Evolutionary conservation across 2,329 filamentous ascomycete species (phyloP), one percentile per base, ranked within the genome.

Genomic region (Penicillium hordei): DNA sequence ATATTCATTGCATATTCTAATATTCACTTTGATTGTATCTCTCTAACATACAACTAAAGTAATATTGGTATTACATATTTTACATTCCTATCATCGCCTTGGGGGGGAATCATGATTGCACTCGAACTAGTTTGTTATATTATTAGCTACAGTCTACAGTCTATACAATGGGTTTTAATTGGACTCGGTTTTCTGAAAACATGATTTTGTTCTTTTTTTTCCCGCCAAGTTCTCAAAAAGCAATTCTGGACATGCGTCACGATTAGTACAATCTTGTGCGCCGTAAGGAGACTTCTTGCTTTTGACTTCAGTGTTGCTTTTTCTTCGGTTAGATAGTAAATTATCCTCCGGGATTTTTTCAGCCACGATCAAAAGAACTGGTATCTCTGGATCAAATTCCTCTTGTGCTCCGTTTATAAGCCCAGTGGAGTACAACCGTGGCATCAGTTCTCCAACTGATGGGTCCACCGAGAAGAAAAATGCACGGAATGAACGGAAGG

Each of bases 391-490:
- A 46, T 49, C 44, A 43, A 39, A 50, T 12, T 31, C 19, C 42
- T 48, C 23, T 31, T 31, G 33, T 15, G n/a, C 29, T 55, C 29
- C 31, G 23, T 45, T 19, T 19, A 31, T 44, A n/a, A 55, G 39
- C 25, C 45, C n/a, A 38, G 38, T 55, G 50, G 51, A 56, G 56
- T 52, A 50, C 40, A 50, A 59, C 56, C 59, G 44, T 48, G 33
- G 27, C 25, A 55, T 21, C 38, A 44, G 39, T n/a, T 36, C 17
- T 45, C 21, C 46, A 42, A 54, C 29, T 42, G 44, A 49, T 42
- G 53, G 59, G 33, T 61, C 57, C 61, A 60, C 54, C 29, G 23
- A 42, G 36, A 48, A 53, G 53, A 48, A 52, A 58, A 58, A 46
- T 48, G 39, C 33, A 38, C 57, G 55, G 56, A 59, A 52, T 54